Base-by-base conservation (phyloP, 1,139 yeast species). In the Yamadazyma mexicana region DNA sequence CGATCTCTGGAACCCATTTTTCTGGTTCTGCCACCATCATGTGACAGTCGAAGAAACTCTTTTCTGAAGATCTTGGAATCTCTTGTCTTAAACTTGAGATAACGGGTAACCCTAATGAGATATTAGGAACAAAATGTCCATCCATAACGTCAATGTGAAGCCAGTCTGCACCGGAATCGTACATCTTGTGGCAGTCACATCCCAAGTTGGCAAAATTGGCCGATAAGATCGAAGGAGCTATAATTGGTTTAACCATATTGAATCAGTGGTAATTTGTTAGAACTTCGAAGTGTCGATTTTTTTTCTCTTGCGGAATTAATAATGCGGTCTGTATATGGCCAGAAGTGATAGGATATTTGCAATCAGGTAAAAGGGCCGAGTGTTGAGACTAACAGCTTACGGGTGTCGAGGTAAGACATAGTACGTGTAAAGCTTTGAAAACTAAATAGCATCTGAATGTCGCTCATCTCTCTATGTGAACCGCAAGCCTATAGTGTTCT, bases 11-110 rank as follows among this genome's bases (percentile, higher is more conserved):
- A 42, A 92, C 94, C 98, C 98, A 92, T 60, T 83, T 83, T 60
- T 85, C 94, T 14, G 99, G 99, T 52, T 87, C 81, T 27, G 91
- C 72, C 29, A 92, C 98, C 99, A 92, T 92, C 98, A 92, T 91
- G 66, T 92, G 98, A 64, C 98, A 89, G 64, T 92, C 99, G 58
- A 92, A 91, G 59, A 89, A 91, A n/a, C 85, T 81, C 32, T 64
- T 61, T 9, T 58, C 58, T 37, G 59, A 64, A 36, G 73, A 68
- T 45, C 68, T 60, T 37, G 98, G 97, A 39, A 91, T 75, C 42
- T 81, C 80, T 49, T 79, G 75, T 56, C 98, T 80, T 55, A 92
- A 75, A 31, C 91, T 82, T 44, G 80, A 69, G 43, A 92, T 89
- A 40, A 92, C 81, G 42, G 96, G 95, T 33, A 95, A 88, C 12